Percentiles rank a stretch among this genome's conserved stretches.
phyloP scores from a whole-genome alignment of 2,329 filamentous ascomycete species.

The Zasmidium citrigriseum region DNA sequence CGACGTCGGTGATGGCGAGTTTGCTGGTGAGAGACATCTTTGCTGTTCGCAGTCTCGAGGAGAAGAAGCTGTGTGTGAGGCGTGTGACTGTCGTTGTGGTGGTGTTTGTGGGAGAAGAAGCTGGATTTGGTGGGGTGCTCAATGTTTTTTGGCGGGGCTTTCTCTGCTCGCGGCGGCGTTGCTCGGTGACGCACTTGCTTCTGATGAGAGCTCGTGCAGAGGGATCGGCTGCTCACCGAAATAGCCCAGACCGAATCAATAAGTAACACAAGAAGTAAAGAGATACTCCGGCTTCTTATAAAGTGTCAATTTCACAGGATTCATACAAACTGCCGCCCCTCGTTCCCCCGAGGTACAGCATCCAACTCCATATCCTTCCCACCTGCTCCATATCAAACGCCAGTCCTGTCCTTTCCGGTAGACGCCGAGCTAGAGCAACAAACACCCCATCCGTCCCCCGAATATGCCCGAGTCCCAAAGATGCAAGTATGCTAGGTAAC shows the following conservation, averaged over 20 bases:
- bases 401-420: neutral
- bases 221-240: neutral
- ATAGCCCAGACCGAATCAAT: too few species aligned
- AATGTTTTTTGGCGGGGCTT: too few species aligned
- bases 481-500: neutral
- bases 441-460: too few species aligned
- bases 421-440: slow-evolving; percentile 17
- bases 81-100: slow-evolving; percentile 2
- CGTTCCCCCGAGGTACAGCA: neutral
- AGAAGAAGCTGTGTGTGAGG: neutral
- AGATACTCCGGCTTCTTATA: too few species aligned
- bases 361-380: too few species aligned
- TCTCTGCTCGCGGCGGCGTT: too few species aligned
- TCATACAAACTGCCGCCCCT: neutral
- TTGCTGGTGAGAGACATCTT: slow-evolving; percentile 98
- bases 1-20: slow-evolving; percentile 92
- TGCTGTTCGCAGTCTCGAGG: slow-evolving; percentile 1
- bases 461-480: slow-evolving; percentile 13
- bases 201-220: neutral
- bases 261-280: too few species aligned
- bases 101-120: neutral
- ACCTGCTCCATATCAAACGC: slow-evolving; percentile 1
- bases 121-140: neutral
- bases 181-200: neutral
- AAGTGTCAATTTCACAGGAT: neutral